Evolutionary conservation across 2,329 filamentous ascomycete species (phyloP), one percentile per base, ranked within the genome.

Genomic region (Xylariomycetidae sp.): DNA sequence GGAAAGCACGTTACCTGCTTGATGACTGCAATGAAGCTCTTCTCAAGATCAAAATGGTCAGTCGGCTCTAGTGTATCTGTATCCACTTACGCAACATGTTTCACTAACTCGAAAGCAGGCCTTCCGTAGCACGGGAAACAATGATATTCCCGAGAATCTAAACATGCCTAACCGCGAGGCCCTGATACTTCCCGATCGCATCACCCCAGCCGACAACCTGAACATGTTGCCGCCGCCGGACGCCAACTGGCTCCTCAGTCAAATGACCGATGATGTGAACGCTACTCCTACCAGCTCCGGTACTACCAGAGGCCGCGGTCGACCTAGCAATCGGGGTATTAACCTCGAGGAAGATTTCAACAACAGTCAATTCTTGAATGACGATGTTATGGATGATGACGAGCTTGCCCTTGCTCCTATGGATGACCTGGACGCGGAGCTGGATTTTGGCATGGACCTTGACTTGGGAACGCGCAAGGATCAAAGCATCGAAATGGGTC

Each of bases 1-100:
- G 92, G 56, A 98, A 98, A 67, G 90, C 92, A 55, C 85, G 89
- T 53, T 98, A 98, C 62, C 70, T 98, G 31, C 71, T 97, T 30
- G 92, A 98, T 55, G 92, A 98, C 58, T 98, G 92, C 66, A 96
- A 94, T 54, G 92, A 98, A 64, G 90, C 90, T 25, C 70, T 98
- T 46, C 82, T 94, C 72, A 97, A 96, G 68, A 96, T 98, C 53
- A 96, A 97, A 59, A 94, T 97, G 88, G 90, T 96, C 32, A n/a
- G n/a, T n/a, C n/a, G n/a, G n/a, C n/a, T n/a, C n/a, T n/a, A n/a
- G n/a, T n/a, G n/a, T n/a, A n/a, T n/a, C n/a, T n/a, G n/a, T n/a
- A n/a, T n/a, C n/a, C n/a, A n/a, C n/a, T n/a, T n/a, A n/a, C n/a
- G n/a, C n/a, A n/a, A n/a, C n/a, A n/a, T n/a, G n/a, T n/a, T n/a